Conservation (phyloP, 2,329 filamentous ascomycete species). For the Botrytis tulipae region DNA sequence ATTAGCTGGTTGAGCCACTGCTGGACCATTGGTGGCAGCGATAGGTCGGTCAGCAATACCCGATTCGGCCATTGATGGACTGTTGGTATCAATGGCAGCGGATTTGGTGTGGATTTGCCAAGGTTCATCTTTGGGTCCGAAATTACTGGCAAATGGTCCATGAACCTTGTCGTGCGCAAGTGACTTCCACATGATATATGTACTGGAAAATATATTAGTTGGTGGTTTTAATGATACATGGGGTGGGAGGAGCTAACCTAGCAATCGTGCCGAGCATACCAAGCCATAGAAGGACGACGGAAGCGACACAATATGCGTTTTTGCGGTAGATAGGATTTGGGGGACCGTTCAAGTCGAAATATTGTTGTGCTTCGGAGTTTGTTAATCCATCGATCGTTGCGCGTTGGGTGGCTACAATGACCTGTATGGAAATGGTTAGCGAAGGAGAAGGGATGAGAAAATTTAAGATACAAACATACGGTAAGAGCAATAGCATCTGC, state of each 20-base stretch:
- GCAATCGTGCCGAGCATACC: constrained; percentile 49
- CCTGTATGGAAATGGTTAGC: constrained; percentile 27
- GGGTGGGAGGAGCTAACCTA: constrained; percentile 39
- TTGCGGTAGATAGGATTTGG: constrained; percentile 46
- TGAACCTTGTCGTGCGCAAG: constrained; percentile 39
- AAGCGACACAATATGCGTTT: constrained; percentile 50
- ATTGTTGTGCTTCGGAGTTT: constrained; percentile 35
- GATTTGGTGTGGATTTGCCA: neutral
- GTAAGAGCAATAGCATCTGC: constrained; percentile 51
- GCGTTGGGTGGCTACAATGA: constrained; percentile 48
- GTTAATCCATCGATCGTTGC: constrained; percentile 46
- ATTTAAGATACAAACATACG: constrained; percentile 24
- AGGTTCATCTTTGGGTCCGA: constrained; percentile 6
- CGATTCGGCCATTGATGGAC: neutral
- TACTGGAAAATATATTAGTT: constrained; percentile 27
- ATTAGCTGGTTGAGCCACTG: neutral
- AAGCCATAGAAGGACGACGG: constrained; percentile 53
- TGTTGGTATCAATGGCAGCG: neutral
- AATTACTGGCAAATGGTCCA: constrained; percentile 30
- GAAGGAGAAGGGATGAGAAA: neutral
- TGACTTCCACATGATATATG: constrained; percentile 40
- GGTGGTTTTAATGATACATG: neutral
- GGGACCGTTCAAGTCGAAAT: constrained; percentile 38
- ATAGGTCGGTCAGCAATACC: neutral
- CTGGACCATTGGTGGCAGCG: neutral